Conservation (phyloP, 805 yeast genomes). For the Candida parachauliodes region DNA sequence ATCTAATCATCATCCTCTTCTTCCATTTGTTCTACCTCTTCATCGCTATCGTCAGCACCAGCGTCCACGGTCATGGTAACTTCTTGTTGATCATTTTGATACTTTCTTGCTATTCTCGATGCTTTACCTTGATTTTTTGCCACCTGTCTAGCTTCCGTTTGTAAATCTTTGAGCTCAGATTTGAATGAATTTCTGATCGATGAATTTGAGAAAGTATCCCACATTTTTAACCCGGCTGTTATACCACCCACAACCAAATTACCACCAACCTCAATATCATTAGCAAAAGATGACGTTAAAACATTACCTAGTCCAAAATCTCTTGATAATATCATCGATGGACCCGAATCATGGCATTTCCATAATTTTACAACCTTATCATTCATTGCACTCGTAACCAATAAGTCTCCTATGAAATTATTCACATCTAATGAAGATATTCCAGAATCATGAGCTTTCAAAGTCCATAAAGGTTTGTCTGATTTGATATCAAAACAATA, state of each 20-base stretch:
- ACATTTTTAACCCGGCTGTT: slow-evolving; percentile 76
- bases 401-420: slow-evolving; percentile 60
- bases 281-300: slow-evolving; percentile 75
- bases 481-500: slow-evolving; percentile 84
- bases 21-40: slow-evolving; percentile 23
- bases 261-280: slow-evolving; percentile 84
- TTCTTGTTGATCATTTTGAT: slow-evolving; percentile 48
- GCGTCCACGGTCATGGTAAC: slow-evolving; percentile 61
- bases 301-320: slow-evolving; percentile 96
- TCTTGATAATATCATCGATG: slow-evolving; percentile 85
- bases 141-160: slow-evolving; percentile 52
- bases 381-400: slow-evolving; percentile 87
- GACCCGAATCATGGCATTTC: slow-evolving; percentile 63
- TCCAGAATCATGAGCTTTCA: slow-evolving; percentile 96
- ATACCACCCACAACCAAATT: slow-evolving; percentile 85
- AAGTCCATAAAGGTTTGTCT: slow-evolving; percentile 80
- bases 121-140: slow-evolving; percentile 56
- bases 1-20: slow-evolving; percentile 17
- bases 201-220: slow-evolving; percentile 86
- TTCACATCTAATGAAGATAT: slow-evolving; percentile 78
- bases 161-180: slow-evolving; percentile 52
- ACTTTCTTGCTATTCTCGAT: slow-evolving; percentile 75
- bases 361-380: slow-evolving; percentile 85
- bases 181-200: slow-evolving; percentile 71
- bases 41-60: slow-evolving; percentile 56